These are phyloP conservation scores for Suhomyces emberorum DNA, from an alignment of 805 yeast species.

Conservation along the genomic window DNA sequence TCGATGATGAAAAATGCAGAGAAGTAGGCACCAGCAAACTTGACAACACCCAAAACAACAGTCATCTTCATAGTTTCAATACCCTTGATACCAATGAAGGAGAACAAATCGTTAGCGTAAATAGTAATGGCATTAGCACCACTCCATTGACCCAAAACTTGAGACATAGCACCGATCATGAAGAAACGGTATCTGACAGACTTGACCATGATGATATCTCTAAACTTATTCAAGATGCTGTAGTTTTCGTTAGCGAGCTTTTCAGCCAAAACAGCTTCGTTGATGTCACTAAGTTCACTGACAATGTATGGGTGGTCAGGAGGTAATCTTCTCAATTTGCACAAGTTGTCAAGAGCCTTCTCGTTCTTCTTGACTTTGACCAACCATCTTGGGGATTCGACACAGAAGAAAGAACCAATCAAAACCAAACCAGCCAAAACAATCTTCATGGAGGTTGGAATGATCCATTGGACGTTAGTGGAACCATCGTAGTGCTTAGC, in stretches of 20 bases:
- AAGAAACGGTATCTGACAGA: conserved; percentile 47
- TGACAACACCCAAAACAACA: conserved; percentile 52
- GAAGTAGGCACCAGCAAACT: conserved; percentile 46
- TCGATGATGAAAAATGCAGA: conserved; percentile 55
- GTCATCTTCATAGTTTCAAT: conserved; percentile 44
- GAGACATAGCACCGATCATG: conserved; percentile 38
- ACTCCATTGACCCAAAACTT: conserved; percentile 56
- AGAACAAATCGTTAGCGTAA: conserved; percentile 50
- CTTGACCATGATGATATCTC: conserved; percentile 33
- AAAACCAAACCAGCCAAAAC: conserved; percentile 46
- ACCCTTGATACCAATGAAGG: conserved; percentile 44
- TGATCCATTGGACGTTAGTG: conserved; percentile 47
- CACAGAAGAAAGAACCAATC: conserved; percentile 41
- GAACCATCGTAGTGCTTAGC: conserved; percentile 40
- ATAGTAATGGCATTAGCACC: conserved; percentile 56
- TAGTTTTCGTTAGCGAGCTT: conserved; percentile 19
- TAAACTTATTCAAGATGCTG: conserved; percentile 16
- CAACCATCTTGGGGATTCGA: conserved; percentile 53
- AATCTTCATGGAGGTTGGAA: conserved; percentile 49
- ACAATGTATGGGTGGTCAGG: conserved; percentile 47
- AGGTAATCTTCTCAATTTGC: conserved; percentile 43
- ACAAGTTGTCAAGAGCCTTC: conserved; percentile 36
- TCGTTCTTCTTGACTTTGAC: conserved; percentile 41
- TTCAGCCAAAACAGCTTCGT: conserved; percentile 43
- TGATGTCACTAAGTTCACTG: conserved; percentile 50